Evolutionary conservation across 305 asterid species (phyloP).

Genomic region (Andrographis paniculata): DNA sequence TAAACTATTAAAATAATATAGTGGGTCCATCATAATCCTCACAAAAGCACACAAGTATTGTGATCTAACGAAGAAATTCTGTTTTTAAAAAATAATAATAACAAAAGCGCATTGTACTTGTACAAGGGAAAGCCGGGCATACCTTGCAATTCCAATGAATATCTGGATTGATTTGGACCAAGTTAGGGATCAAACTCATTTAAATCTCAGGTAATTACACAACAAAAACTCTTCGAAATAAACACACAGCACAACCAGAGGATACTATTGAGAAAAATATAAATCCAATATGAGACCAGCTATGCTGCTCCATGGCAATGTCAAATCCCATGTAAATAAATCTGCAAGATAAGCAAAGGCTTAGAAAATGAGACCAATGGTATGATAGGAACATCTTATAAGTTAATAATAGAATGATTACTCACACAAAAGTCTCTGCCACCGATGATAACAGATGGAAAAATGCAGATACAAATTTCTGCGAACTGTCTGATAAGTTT

Average conservation of each 20-base stretch:
- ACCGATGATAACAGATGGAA: conserved; percentile 91
- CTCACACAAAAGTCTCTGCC: conserved; percentile 98
- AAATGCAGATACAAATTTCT: conserved; percentile 92
- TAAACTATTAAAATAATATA: too few species aligned
- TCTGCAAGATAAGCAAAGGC: conserved; percentile 40
- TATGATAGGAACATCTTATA: conserved; percentile 11
- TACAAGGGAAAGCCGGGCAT: conserved; percentile 20
- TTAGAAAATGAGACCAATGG: conserved; percentile 19
- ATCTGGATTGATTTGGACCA: conserved; percentile 39
- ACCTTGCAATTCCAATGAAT: conserved; percentile 95
- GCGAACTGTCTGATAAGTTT: conserved; percentile 91
- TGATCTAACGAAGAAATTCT: too few species aligned
- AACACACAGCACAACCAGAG: conserved; percentile 27
- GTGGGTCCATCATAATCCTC: too few species aligned
- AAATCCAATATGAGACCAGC: conserved; percentile 99
- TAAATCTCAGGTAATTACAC: conserved; percentile 12
- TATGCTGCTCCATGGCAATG: conserved; percentile 96
- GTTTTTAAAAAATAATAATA: conserved; percentile 15
- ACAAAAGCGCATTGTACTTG: conserved; percentile 6
- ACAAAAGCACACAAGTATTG: too few species aligned
- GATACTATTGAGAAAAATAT: conserved; percentile 97
- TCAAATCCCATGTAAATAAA: conserved; percentile 98
- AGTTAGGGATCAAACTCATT: conserved; percentile 44
- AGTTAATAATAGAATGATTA: conserved; percentile 14
- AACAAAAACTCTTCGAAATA: conserved; percentile 7